Evolutionary conservation across 805 yeast species (phyloP), one percentile per base, ranked within the genome.

Genomic region (Hagleromyces aurorensis): DNA sequence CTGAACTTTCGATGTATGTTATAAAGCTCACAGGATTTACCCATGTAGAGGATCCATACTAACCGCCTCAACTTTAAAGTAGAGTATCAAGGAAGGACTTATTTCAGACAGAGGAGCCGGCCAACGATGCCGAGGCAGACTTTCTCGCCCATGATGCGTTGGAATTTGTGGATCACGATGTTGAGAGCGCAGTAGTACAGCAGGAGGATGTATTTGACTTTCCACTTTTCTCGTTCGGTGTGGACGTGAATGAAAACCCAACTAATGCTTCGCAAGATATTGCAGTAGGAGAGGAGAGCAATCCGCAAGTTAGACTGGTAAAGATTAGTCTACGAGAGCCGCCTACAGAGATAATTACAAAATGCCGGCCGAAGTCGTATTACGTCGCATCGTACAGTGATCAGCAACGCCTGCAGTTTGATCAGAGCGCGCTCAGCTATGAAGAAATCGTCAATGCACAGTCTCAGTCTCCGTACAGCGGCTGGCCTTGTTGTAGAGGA

Each of bases 121-220:
- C 37, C 20, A 19, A 22, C 10, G 17, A 34, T 21, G 23, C 25
- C 7, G 24, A 21, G 11, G 22, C 31, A 5, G 13, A 37, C 5
- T 30, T 33, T 3, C 34, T 30, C 11, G 10, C 19, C 17, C 4
- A 18, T 36, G 47, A 44, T 20, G 45, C 44, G 1, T 27, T 46
- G 16, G 49, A 53, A 38, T 33, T 53, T 25, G 51, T 48, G 18
- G 48, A 55, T 20, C 39, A 43, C 6, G 25, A 42, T 7, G 20
- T 21, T 16, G 33, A 31, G 5, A 16, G 23, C 12, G 27, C 14
- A 17, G 30, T 19, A 7, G 23, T 16, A 5, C 25, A 30, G 4
- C 30, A 23, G n/a, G 36, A 34, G 3, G 55, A 48, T 5, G 48
- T 41, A 25, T 52, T 44, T 27, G 55, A 52, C 10, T 53, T 52